phyloP scores from a whole-genome alignment of 352 stramenopile species.

The Phytophthora fragariae region DNA sequence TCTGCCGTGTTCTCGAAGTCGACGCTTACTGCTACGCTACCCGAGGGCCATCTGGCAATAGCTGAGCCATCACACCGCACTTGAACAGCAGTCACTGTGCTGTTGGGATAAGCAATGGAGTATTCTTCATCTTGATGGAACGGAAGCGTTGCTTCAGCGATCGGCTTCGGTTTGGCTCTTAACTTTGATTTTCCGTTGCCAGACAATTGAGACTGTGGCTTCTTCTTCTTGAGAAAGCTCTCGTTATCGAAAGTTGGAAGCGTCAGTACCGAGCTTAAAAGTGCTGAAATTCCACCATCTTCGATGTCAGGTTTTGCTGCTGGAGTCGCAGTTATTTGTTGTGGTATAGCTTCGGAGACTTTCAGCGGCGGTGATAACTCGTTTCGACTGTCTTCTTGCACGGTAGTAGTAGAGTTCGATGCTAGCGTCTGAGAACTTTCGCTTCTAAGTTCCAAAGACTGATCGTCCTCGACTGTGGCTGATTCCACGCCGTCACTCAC shows the following conservation, averaged over 20 bases:
- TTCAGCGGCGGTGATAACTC: not conserved
- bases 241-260: conserved; percentile 57
- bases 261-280: conserved; percentile 57
- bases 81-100: conserved; percentile 56
- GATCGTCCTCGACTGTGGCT: not conserved
- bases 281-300: conserved; percentile 38
- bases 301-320: not conserved
- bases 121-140: conserved; percentile 55
- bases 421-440: not conserved
- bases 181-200: conserved; percentile 25
- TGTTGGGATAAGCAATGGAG: conserved; percentile 53
- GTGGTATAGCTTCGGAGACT: not conserved
- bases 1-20: conserved; percentile 54
- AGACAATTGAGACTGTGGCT: conserved; percentile 14
- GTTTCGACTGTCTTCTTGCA: not conserved
- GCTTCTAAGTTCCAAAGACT: not conserved
- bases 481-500: conserved; percentile 14
- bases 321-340: not conserved
- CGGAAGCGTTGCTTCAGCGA: not conserved
- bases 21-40: conserved; percentile 70
- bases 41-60: conserved; percentile 72
- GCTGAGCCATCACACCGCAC: conserved; percentile 71
- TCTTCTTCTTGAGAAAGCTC: conserved; percentile 55
- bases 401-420: not conserved
- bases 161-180: not conserved